These are phyloP conservation scores for Thelonectria olida DNA, from an alignment of 2,329 filamentous ascomycete genomes.

Conservation along the genomic window DNA sequence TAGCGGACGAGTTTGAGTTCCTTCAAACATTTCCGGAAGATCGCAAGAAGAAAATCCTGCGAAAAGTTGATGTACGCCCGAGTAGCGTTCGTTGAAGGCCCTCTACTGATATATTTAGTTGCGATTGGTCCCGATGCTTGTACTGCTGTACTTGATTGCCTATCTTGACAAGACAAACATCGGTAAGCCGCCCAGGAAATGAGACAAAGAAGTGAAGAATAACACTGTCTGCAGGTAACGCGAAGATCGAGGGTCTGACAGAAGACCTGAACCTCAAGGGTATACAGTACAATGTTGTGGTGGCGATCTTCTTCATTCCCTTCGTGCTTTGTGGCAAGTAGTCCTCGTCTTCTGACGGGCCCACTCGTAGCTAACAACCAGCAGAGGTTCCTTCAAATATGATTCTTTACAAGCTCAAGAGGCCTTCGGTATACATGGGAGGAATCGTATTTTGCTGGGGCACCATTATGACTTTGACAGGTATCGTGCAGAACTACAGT, in stretches of 20 bases:
- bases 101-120: conserved; percentile 21
- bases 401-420: conserved; percentile 47
- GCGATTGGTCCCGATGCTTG: conserved; percentile 42
- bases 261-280: conserved; percentile 57
- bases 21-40: conserved; percentile 43
- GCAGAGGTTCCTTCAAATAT: conserved; percentile 50
- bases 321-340: conserved; percentile 58
- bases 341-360: background rate
- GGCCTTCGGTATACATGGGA: conserved; percentile 52
- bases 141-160: conserved; percentile 48
- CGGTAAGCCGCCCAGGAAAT: conserved; percentile 6
- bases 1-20: conserved; percentile 43
- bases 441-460: conserved; percentile 41
- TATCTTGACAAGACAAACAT: conserved; percentile 48
- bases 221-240: conserved; percentile 46
- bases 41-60: conserved; percentile 40
- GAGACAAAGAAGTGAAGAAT: background rate
- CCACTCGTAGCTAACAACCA: conserved; percentile 34
- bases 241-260: conserved; percentile 56
- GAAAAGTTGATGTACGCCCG: conserved; percentile 41
- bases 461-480: conserved; percentile 49
- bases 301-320: conserved; percentile 45
- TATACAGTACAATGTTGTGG: conserved; percentile 55
- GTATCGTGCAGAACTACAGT: conserved; percentile 48
- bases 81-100: background rate